Base-by-base conservation (phyloP, 1,139 yeast species). In the Eremothecium gossypii region DNA sequence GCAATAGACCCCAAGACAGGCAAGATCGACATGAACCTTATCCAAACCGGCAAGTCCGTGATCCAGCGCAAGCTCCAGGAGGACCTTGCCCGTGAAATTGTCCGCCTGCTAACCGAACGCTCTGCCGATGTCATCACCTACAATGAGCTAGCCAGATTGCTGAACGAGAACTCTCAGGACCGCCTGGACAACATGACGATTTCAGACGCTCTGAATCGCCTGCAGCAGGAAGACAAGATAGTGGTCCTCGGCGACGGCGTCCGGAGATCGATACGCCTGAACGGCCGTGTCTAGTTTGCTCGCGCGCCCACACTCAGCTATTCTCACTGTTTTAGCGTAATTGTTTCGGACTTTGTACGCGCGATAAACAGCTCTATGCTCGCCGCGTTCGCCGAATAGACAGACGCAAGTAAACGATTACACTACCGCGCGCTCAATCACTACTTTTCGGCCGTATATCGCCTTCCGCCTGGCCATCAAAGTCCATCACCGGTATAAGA, bases 1-100 rank as follows among this genome's bases (percentile, higher is more conserved):
- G 99, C 99, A 11, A 91, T 96, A 7, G 99, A 91, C 66, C 98
- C 97, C 28, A 71, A 83, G 34, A 89, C 98, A 0, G 99, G 99
- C 33, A 77, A 91, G 57, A 91, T 91, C 52, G 98, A 93, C 61
- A 87, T 91, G 96, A 96, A 87, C 62, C 71, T 93, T 64, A 87
- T 91, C 29, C 96, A 89, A 66, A 91, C 97, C 0, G 98, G 98
- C 45, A 87, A 93, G 31, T 85, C 96, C 0, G 74, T 85, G 2
- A 85, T 93, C 4, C 95, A 89, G 63, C 73, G 96, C 60, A 76
- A 81, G 54, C 63, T 81, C 57, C 83, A 79, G 52, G 87, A 83
- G 49, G 94, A 83, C 57, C 69, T 86, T 50, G 72, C 77, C 30
- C 73, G 76, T 44, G 84, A 77, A 49, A 69, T 87, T 4, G 56